These are phyloP conservation scores for Pestalotiopsis sp. DNA, from an alignment of 2,329 filamentous ascomycete genomes.

Conservation along the genomic window DNA sequence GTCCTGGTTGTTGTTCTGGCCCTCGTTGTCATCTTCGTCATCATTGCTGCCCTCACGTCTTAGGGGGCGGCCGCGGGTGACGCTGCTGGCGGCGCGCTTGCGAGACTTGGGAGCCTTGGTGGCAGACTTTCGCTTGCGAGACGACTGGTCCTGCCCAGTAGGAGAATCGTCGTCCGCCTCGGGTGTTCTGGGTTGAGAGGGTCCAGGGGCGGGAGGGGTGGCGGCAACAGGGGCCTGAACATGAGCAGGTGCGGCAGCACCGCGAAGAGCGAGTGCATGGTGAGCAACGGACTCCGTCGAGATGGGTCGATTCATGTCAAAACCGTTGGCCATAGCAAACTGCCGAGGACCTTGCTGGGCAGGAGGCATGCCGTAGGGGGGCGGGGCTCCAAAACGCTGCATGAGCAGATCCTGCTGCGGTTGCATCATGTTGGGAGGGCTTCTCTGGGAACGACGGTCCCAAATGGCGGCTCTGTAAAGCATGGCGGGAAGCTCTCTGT, in stretches of 20 bases:
- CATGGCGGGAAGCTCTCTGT: neutral
- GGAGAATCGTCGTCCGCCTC: neutral
- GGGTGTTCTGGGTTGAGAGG: neutral
- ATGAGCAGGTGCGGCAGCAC: neutral
- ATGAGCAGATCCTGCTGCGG: neutral
- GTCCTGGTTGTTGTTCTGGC: neutral
- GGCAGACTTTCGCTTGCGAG: constrained; percentile 9
- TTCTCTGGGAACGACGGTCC: neutral
- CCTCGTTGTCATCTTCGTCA: neutral
- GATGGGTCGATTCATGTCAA: neutral
- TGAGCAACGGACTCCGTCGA: neutral
- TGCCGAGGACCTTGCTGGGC: no score
- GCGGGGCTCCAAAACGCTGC: neutral
- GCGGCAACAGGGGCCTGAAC: neutral
- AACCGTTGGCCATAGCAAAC: neutral
- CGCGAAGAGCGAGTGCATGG: no score
- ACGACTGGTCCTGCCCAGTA: neutral
- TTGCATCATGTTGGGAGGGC: neutral
- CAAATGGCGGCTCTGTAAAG: neutral
- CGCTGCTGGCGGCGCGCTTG: constrained; percentile 2
- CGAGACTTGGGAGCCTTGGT: neutral
- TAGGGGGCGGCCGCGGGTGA: no score
- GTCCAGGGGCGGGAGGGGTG: no score
- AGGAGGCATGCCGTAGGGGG: neutral
- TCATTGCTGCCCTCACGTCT: neutral